Base-by-base conservation (phyloP, 176 grass and related monocot species). In the Oryza meridionalis region DNA sequence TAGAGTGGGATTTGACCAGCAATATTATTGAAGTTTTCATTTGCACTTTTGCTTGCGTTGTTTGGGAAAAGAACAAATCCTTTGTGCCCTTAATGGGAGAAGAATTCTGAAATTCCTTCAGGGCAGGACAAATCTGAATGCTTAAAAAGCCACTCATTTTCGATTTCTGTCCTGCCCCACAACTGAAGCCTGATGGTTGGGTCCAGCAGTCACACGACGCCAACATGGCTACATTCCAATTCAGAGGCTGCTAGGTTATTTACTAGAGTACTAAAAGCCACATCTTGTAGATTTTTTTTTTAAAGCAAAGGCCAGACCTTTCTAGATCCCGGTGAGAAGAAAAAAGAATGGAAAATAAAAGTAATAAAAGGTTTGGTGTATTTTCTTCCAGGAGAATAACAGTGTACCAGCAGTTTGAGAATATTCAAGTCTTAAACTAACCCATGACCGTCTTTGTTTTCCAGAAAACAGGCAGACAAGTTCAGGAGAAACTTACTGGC, bases 401-500 rank as follows among this genome's bases (percentile, higher is more conserved):
- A 89, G 69, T 51, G 17, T 50, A 43, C 26, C 71, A 59, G 50
- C 69, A 84, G 76, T 84, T 84, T 84, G 84, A 62, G 75, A 78
- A 84, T 90, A 87, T 79, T 82, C 49, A 80, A 83, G 75, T 84
- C 68, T 80, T 87, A 87, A 87, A 80, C 63, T 65, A 90, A 84
- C 42, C 69, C 31, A 13, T 22, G 65, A 2, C 49, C 84, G 31
- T 84, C 70, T 84, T 83, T 87, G 70, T 75, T 90, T 86, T 84
- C 89, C 81, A 76, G 84, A 70, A 87, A 87, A 90, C 76, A 33
- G 80, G 84, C 80, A 87, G 84, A 87, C 84, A 90, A 65, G 80
- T 87, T 90, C 80, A 90, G 84, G 84, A 80, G 84, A 90, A 90
- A 86, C 84, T 87, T 87, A 65, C 80, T 84, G 44, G 17, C 32